Evolutionary conservation across 1,284 basidiomycete species (phyloP).

Genomic region (Gymnopus androsaceus): DNA sequence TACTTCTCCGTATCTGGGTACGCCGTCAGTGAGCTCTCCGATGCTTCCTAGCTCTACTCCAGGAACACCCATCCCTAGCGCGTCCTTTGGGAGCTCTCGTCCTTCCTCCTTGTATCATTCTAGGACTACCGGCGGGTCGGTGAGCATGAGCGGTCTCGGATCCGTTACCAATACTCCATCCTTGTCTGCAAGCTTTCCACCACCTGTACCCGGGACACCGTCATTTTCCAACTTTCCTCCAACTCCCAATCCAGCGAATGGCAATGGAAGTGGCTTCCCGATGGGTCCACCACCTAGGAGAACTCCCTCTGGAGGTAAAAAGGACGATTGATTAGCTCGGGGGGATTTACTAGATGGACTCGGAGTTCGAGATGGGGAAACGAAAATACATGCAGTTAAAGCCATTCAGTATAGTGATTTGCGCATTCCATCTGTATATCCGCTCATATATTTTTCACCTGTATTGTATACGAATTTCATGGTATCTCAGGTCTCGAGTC

Average conservation of each 20-base stretch:
- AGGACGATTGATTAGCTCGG: constrained; percentile 48
- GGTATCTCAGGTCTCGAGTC: too few species aligned
- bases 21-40: constrained; percentile 36
- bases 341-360: too few species aligned
- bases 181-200: constrained; percentile 15
- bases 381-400: background rate
- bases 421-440: background rate
- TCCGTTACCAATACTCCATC: background rate
- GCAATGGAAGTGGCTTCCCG: constrained; percentile 29
- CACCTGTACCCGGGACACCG: constrained; percentile 25
- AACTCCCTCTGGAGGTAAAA: constrained; percentile 32
- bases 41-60: constrained; percentile 27
- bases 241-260: constrained; percentile 37
- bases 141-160: background rate
- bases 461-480: background rate
- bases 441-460: background rate
- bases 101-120: constrained; percentile 7
- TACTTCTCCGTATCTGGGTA: constrained; percentile 35
- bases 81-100: constrained; percentile 5
- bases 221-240: constrained; percentile 38
- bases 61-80: constrained; percentile 23
- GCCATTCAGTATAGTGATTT: background rate
- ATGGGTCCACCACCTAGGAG: constrained; percentile 31
- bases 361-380: too few species aligned
- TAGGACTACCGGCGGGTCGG: constrained; percentile 5